Conservation (phyloP, 768 basidiomycete genomes). For the Lactifluus volemus region DNA sequence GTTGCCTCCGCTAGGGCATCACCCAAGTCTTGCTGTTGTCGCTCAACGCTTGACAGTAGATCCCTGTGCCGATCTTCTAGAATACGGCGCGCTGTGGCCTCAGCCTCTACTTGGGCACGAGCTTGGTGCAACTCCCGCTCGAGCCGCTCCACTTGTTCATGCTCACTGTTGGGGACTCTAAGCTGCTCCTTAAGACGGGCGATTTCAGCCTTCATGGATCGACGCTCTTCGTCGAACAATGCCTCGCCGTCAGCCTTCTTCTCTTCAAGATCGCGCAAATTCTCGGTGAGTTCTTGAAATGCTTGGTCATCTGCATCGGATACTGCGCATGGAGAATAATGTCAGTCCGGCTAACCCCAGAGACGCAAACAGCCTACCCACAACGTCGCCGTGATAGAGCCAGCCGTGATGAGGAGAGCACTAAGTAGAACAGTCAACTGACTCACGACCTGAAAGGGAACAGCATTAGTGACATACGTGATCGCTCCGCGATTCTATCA, state of each 20-base stretch:
- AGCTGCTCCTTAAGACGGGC: slow-evolving; percentile 41
- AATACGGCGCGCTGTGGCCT: slow-evolving; percentile 49
- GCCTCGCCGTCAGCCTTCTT: slow-evolving; percentile 49
- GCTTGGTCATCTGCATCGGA: slow-evolving; percentile 69
- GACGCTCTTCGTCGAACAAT: slow-evolving; percentile 49
- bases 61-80: slow-evolving; percentile 58
- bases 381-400: slow-evolving; percentile 61
- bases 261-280: slow-evolving; percentile 53
- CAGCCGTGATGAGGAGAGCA: slow-evolving; percentile 68
- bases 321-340: slow-evolving; percentile 32
- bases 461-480: slow-evolving; percentile 41
- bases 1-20: slow-evolving; percentile 60
- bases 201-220: slow-evolving; percentile 46
- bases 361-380: slow-evolving; percentile 32
- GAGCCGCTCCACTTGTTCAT: slow-evolving; percentile 43
- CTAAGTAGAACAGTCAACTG: slow-evolving; percentile 31
- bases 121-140: slow-evolving; percentile 60
- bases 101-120: slow-evolving; percentile 55
- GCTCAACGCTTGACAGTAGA: slow-evolving; percentile 45
- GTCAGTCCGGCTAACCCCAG: not conserved
- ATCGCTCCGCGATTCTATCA: slow-evolving; percentile 79
- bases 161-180: slow-evolving; percentile 37
- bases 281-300: slow-evolving; percentile 62
- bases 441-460: not conserved
- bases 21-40: slow-evolving; percentile 44